Conservation (phyloP, 768 basidiomycete genomes). For the Podaxis pistillaris region DNA sequence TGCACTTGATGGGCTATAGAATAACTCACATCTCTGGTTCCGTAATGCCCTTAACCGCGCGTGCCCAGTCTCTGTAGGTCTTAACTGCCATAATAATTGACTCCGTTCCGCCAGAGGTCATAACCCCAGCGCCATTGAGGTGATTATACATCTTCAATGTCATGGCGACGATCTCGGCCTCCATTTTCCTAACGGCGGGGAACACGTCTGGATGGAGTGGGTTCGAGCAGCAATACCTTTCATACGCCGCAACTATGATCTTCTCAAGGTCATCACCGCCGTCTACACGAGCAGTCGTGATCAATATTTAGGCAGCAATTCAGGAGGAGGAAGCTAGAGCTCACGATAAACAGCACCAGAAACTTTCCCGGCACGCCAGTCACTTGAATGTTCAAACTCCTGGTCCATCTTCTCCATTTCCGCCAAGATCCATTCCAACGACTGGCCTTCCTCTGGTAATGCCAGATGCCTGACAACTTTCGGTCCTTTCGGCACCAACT, state of each 20-base stretch:
- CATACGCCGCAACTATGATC: slow-evolving; percentile 78
- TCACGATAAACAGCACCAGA: slow-evolving; percentile 86
- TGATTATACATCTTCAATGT: slow-evolving; percentile 82
- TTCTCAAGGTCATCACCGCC: slow-evolving; percentile 80
- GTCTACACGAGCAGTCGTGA: slow-evolving; percentile 39
- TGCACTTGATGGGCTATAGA: background rate
- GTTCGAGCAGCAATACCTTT: slow-evolving; percentile 82
- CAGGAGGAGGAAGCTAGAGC: slow-evolving; percentile 24
- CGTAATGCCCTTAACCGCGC: slow-evolving; percentile 79
- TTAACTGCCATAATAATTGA: slow-evolving; percentile 95
- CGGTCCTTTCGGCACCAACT: slow-evolving; percentile 63
- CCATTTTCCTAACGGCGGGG: slow-evolving; percentile 94
- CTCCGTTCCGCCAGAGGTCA: slow-evolving; percentile 95
- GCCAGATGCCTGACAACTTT: slow-evolving; percentile 63
- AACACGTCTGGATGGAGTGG: slow-evolving; percentile 93
- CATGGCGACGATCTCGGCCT: slow-evolving; percentile 91
- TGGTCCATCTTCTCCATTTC: slow-evolving; percentile 83
- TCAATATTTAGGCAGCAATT: background rate
- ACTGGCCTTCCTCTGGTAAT: slow-evolving; percentile 63
- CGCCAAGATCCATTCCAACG: slow-evolving; percentile 68
- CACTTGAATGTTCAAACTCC: slow-evolving; percentile 40
- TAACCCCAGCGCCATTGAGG: slow-evolving; percentile 84
- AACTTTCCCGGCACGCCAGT: slow-evolving; percentile 73
- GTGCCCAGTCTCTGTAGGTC: slow-evolving; percentile 92
- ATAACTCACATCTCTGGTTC: slow-evolving; percentile 87